Evolutionary conservation across 495 filamentous ascomycete genomes (phyloP).

Genomic region (Penicillium canariense): DNA sequence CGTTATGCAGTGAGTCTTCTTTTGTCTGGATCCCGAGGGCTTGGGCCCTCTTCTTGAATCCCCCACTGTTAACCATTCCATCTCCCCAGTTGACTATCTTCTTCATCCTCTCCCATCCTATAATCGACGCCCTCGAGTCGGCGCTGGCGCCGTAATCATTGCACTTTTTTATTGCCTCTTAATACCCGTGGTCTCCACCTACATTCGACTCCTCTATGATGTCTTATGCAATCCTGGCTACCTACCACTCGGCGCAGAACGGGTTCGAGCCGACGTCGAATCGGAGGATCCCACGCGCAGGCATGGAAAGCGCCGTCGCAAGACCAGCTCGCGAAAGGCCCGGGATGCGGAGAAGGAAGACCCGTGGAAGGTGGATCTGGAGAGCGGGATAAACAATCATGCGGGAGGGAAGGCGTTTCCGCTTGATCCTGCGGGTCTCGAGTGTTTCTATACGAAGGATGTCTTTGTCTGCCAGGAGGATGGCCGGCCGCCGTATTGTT

Average conservation of each 20-base stretch:
- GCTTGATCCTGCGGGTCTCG: constrained; percentile 34
- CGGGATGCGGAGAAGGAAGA: constrained; percentile 25
- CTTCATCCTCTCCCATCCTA: constrained; percentile 49
- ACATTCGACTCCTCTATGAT: constrained; percentile 63
- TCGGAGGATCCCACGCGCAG: constrained; percentile 13
- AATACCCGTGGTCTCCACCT: constrained; percentile 61
- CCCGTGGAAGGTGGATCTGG: constrained; percentile 23
- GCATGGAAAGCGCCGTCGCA: constrained; percentile 20
- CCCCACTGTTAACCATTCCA: neutral
- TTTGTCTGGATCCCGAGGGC: neutral
- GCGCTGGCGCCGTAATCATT: constrained; percentile 65
- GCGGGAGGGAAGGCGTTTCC: constrained; percentile 23
- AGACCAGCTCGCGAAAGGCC: constrained; percentile 10
- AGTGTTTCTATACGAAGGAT: constrained; percentile 71
- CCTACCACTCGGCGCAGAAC: constrained; percentile 53
- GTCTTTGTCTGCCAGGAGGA: constrained; percentile 78
- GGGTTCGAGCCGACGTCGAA: constrained; percentile 17
- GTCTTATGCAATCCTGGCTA: constrained; percentile 69
- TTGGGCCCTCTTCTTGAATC: neutral
- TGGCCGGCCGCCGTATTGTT: constrained; percentile 79
- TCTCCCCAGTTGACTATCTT: constrained; percentile 58
- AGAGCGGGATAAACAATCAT: constrained; percentile 22
- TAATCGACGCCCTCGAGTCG: constrained; percentile 39
- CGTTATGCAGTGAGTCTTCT: constrained; percentile 51
- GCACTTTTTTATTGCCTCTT: constrained; percentile 70